phyloP scores from a whole-genome alignment of 352 stramenopile genomes.

The Phytophthora aleatoria region DNA sequence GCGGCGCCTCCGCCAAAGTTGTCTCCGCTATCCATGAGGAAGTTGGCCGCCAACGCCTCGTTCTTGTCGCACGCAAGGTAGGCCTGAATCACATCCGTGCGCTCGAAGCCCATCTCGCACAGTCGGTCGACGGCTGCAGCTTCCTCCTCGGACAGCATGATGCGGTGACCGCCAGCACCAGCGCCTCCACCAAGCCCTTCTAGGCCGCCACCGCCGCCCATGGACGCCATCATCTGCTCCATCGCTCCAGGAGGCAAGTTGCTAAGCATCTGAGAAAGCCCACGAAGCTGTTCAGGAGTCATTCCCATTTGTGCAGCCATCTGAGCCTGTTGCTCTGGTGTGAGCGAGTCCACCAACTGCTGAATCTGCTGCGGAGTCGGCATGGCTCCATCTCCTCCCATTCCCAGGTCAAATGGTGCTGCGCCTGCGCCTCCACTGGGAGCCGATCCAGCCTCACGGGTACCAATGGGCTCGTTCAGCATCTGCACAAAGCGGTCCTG shows the following conservation, averaged over 20 bases:
- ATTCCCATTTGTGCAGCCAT: conserved; percentile 89
- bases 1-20: conserved; percentile 52
- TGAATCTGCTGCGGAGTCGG: conserved; percentile 85
- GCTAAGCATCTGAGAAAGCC: conserved; percentile 87
- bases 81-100: conserved; percentile 94
- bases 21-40: conserved; percentile 95
- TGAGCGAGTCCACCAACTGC: conserved; percentile 79
- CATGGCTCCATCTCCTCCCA: conserved; percentile 56
- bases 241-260: conserved; percentile 82
- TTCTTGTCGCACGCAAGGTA: conserved; percentile 99
- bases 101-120: conserved; percentile 89
- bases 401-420: conserved; percentile 55
- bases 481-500: conserved; percentile 88
- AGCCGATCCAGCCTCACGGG: conserved; percentile 41
- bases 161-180: conserved; percentile 54
- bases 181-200: conserved; percentile 52
- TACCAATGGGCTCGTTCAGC: conserved; percentile 87
- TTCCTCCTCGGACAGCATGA: conserved; percentile 84
- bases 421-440: conserved; percentile 38
- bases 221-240: conserved; percentile 88
- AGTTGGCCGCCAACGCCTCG: conserved; percentile 98
- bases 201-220: conserved; percentile 53
- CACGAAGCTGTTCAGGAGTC: conserved; percentile 83
- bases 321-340: conserved; percentile 74
- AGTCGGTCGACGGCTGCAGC: conserved; percentile 76